A percentile compares a stretch with the other conserved stretches of the same genome.
phyloP scores from a whole-genome alignment of 345 rosid species.

The Combretum micranthum region DNA sequence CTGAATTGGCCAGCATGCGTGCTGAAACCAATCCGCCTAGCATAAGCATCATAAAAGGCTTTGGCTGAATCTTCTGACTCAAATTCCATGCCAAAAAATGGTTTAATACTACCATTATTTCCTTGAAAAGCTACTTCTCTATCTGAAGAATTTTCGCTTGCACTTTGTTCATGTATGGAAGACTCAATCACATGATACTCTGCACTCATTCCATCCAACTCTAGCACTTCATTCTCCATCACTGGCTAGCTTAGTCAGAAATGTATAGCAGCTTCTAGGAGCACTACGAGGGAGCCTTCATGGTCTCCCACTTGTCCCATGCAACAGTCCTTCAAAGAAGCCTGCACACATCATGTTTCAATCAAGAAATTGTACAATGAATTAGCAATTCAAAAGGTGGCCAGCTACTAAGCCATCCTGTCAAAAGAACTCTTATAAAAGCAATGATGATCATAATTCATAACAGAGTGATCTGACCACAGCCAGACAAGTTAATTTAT shows the following conservation, averaged over 20 bases:
- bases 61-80: slow-evolving; percentile 50
- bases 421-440: too few species aligned
- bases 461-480: too few species aligned
- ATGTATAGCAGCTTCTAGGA: background rate
- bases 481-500: too few species aligned
- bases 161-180: slow-evolving; percentile 11
- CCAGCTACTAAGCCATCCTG: too few species aligned
- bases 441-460: too few species aligned
- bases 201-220: slow-evolving; percentile 18
- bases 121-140: slow-evolving; percentile 16
- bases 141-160: slow-evolving; percentile 17
- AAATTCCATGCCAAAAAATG: slow-evolving; percentile 49
- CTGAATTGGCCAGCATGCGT: slow-evolving; percentile 46
- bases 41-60: slow-evolving; percentile 42
- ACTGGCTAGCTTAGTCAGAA: background rate
- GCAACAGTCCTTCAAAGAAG: too few species aligned
- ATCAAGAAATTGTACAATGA: too few species aligned
- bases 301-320: background rate
- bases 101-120: slow-evolving; percentile 22
- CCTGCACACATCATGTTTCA: too few species aligned
- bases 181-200: slow-evolving; percentile 5
- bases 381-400: too few species aligned
- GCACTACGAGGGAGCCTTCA: background rate
- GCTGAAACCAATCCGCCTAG: slow-evolving; percentile 39
- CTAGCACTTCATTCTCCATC: slow-evolving; percentile 33